A percentile compares a stretch with the other conserved stretches of the same genome.
phyloP scores from a whole-genome alignment of 345 rosid genomes.

The Eucalyptus brandiana region DNA sequence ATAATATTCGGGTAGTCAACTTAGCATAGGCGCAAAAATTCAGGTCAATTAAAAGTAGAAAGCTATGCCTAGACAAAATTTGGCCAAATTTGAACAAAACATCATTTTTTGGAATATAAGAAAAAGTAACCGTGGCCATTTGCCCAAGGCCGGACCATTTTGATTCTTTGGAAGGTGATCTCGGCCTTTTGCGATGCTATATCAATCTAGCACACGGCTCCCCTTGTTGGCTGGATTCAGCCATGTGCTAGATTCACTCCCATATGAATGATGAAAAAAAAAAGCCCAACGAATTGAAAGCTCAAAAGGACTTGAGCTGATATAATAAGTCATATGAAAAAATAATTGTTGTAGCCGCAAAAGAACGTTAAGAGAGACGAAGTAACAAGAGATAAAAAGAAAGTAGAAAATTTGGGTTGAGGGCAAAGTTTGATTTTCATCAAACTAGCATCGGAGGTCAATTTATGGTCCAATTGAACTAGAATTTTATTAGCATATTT shows the following conservation, averaged over 20 bases:
- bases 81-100: background rate
- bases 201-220: background rate
- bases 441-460: too few species aligned
- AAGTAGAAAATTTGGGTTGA: too few species aligned
- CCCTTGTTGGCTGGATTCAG: background rate
- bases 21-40: background rate
- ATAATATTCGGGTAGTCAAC: background rate
- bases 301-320: accelerated
- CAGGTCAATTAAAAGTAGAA: background rate
- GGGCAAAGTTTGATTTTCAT: too few species aligned
- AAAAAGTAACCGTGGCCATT: background rate
- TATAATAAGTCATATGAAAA: too few species aligned
- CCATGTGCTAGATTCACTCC: too few species aligned
- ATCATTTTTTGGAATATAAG: too few species aligned
- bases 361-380: too few species aligned
- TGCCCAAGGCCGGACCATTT: background rate
- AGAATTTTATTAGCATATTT: too few species aligned
- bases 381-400: too few species aligned
- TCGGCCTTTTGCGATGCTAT: background rate
- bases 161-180: background rate
- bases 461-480: accelerated
- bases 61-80: background rate
- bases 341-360: too few species aligned
- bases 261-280: too few species aligned
- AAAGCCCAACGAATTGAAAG: accelerated